Conservation (phyloP, 2,329 filamentous ascomycete species). For the Trichoderma brevicompactum region DNA sequence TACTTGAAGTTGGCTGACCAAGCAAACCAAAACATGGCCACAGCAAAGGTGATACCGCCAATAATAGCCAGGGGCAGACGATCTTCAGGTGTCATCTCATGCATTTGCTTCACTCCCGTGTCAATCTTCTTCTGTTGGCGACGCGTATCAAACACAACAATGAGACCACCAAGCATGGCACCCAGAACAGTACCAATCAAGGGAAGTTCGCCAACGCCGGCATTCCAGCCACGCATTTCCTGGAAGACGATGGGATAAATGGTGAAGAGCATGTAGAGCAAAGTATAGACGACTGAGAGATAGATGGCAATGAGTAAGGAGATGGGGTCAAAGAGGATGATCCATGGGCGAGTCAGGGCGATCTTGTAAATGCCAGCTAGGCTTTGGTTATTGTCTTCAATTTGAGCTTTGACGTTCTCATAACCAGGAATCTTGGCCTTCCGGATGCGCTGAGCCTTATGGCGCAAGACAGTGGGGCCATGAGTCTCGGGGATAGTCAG, state of each 20-base stretch:
- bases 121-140: slow-evolving; percentile 45
- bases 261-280: slow-evolving; percentile 62
- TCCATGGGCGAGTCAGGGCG: slow-evolving; percentile 58
- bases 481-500: slow-evolving; percentile 64
- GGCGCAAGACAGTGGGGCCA: slow-evolving; percentile 53
- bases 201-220: slow-evolving; percentile 56
- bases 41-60: slow-evolving; percentile 56
- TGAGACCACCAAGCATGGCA: slow-evolving; percentile 48
- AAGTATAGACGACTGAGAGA: slow-evolving; percentile 56
- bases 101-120: slow-evolving; percentile 41
- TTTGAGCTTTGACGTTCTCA: slow-evolving; percentile 55
- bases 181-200: slow-evolving; percentile 56
- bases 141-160: slow-evolving; percentile 48
- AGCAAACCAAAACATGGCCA: slow-evolving; percentile 66
- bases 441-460: slow-evolving; percentile 59
- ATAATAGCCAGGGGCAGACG: slow-evolving; percentile 64
- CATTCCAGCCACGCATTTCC: slow-evolving; percentile 57
- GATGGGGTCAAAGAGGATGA: slow-evolving; percentile 58
- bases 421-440: slow-evolving; percentile 54
- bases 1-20: slow-evolving; percentile 59
- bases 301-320: slow-evolving; percentile 58
- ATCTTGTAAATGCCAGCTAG: slow-evolving; percentile 54
- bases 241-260: slow-evolving; percentile 62
- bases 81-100: slow-evolving; percentile 49
- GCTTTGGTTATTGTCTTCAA: slow-evolving; percentile 50